These are phyloP conservation scores for Aspergillus sclerotiicarbonarius DNA, from an alignment of 495 filamentous ascomycete genomes.

Conservation along the genomic window DNA sequence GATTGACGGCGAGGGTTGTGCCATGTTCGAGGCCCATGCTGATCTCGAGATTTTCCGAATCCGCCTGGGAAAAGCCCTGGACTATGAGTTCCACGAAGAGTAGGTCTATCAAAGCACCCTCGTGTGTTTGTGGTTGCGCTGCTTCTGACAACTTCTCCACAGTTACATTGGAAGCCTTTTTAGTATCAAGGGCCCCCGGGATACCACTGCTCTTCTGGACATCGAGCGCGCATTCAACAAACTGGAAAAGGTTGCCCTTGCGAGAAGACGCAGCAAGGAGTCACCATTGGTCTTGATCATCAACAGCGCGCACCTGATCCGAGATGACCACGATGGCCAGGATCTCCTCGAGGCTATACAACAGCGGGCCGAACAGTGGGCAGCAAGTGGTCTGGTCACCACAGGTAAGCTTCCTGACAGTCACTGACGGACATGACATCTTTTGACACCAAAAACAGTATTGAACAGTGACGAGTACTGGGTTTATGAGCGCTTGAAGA, in stretches of 20 bases:
- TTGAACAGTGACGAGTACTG: constrained; percentile 97
- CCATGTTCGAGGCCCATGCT: constrained; percentile 94
- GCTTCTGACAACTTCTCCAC: constrained; percentile 32
- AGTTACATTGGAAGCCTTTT: constrained; percentile 96
- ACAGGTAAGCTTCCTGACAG: constrained; percentile 42
- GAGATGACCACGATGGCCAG: constrained; percentile 86
- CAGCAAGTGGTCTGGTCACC: constrained; percentile 81
- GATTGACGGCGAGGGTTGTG: constrained; percentile 77
- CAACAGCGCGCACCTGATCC: constrained; percentile 84
- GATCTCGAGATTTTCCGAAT: constrained; percentile 95
- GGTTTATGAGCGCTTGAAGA: constrained; percentile 92
- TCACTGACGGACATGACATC: neutral
- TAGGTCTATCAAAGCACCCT: constrained; percentile 18
- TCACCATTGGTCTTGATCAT: constrained; percentile 80
- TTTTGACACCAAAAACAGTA: constrained; percentile 38
- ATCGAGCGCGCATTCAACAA: constrained; percentile 98
- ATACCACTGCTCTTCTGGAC: constrained; percentile 85
- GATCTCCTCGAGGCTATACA: constrained; percentile 93
- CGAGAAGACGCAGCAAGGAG: constrained; percentile 55
- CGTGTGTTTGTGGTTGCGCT: neutral
- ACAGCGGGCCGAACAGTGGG: constrained; percentile 94
- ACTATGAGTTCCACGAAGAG: constrained; percentile 84
- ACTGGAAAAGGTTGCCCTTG: constrained; percentile 87
- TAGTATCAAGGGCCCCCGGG: constrained; percentile 87
- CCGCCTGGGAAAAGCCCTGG: constrained; percentile 84